Conservation (phyloP, 805 yeast genomes). For the Kodamaea kaohsiungensis region DNA sequence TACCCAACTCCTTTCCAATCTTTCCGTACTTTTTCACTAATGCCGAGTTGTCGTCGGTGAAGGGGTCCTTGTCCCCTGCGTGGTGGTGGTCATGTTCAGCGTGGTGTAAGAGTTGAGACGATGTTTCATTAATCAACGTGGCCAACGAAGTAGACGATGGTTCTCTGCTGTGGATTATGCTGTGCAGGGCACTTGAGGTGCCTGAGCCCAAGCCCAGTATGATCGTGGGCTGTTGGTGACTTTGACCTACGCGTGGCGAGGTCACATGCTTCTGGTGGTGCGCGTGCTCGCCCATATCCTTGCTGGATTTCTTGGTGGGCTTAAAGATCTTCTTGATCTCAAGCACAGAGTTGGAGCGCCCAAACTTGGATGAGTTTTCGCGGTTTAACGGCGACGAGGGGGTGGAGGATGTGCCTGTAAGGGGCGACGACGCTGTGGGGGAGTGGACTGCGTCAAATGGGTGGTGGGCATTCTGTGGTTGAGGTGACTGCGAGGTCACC, state of each 20-base stretch:
- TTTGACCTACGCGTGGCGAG: slow-evolving; percentile 1
- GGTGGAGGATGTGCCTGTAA: not conserved
- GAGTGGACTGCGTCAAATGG: not conserved
- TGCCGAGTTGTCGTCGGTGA: slow-evolving; percentile 34
- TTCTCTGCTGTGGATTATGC: slow-evolving; percentile 25
- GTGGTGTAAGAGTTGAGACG: slow-evolving; percentile 36
- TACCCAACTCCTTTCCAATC: slow-evolving; percentile 72
- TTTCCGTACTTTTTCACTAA: slow-evolving; percentile 63
- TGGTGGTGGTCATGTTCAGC: slow-evolving; percentile 30
- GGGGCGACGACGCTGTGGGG: not conserved
- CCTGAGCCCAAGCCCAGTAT: slow-evolving; percentile 1
- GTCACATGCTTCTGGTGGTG: not conserved
- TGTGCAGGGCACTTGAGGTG: slow-evolving; percentile 6
- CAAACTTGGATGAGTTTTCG: slow-evolving; percentile 16
- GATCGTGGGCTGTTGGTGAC: slow-evolving; percentile 2
- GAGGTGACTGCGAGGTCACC: not conserved
- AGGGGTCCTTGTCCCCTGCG: slow-evolving; percentile 31
- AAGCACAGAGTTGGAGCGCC: slow-evolving; percentile 56
- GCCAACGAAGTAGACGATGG: slow-evolving; percentile 40
- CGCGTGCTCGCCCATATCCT: not conserved
- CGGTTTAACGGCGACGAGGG: slow-evolving; percentile 6
- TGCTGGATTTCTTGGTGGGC: slow-evolving; percentile 42
- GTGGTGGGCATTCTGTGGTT: not conserved
- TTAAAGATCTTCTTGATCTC: slow-evolving; percentile 73
- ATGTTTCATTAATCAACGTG: slow-evolving; percentile 37